Percentiles rank a stretch among this genome's conserved stretches.
phyloP scores from a whole-genome alignment of 495 filamentous ascomycete species.

The Beverwykella pulmonaria region DNA sequence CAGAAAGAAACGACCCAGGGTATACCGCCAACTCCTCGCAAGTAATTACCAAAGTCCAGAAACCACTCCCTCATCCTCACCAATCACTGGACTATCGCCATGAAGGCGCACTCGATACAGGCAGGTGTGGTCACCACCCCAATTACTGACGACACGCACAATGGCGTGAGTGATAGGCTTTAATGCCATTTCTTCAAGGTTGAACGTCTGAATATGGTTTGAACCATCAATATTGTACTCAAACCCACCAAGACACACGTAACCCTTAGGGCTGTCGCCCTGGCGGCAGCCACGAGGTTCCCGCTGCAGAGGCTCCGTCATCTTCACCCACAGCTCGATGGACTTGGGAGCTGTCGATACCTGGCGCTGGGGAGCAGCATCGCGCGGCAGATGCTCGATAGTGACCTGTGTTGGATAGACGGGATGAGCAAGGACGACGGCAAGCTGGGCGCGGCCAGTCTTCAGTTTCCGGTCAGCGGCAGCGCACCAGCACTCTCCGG shows the following conservation, averaged over 20 bases:
- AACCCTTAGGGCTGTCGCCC: constrained; percentile 37
- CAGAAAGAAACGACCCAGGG: no score
- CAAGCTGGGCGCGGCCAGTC: constrained; percentile 49
- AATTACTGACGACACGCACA: constrained; percentile 57
- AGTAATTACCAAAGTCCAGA: no score
- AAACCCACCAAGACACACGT: constrained; percentile 57
- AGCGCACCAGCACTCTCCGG: constrained; percentile 70
- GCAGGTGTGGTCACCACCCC: constrained; percentile 61
- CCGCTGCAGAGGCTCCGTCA: neutral
- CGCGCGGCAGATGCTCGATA: constrained; percentile 63
- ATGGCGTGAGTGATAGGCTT: constrained; percentile 51
- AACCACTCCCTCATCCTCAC: no score
- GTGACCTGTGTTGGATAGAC: constrained; percentile 61
- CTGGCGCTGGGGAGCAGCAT: constrained; percentile 52
- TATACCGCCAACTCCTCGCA: no score
- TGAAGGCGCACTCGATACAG: constrained; percentile 63
- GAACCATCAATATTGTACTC: constrained; percentile 52
- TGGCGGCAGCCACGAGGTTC: constrained; percentile 2
- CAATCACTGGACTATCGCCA: constrained; percentile 45
- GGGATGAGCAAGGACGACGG: constrained; percentile 49
- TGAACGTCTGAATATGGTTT: constrained; percentile 55
- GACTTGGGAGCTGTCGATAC: constrained; percentile 58
- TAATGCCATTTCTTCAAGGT: constrained; percentile 48
- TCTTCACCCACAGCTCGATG: constrained; percentile 61
- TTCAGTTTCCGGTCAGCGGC: constrained; percentile 38